phyloP scores from a whole-genome alignment of 192 early-diverging fungal species.

The Rhizoclosmatium globosum region DNA sequence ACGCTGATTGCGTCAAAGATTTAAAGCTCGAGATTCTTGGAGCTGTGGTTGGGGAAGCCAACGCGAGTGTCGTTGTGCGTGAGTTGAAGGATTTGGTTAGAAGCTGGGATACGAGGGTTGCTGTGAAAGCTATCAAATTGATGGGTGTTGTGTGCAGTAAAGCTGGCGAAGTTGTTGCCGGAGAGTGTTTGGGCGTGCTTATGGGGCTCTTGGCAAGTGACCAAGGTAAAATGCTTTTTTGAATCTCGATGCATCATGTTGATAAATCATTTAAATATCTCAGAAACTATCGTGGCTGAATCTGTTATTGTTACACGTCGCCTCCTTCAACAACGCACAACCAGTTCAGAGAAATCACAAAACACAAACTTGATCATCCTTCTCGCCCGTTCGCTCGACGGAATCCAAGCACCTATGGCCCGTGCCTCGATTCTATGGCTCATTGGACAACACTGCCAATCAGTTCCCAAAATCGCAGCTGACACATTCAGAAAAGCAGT shows the following conservation, averaged over 20 bases:
- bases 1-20: slow-evolving; percentile 79
- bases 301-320: slow-evolving; percentile 78
- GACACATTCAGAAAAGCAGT: slow-evolving; percentile 84
- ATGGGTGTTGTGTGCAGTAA: slow-evolving; percentile 28
- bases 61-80: slow-evolving; percentile 71
- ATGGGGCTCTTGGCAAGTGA: slow-evolving; percentile 40
- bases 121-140: slow-evolving; percentile 55
- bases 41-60: slow-evolving; percentile 68
- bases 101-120: slow-evolving; percentile 65
- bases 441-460: slow-evolving; percentile 79
- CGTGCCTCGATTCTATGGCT: slow-evolving; percentile 88
- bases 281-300: slow-evolving; percentile 78
- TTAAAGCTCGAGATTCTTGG: slow-evolving; percentile 88
- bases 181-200: slow-evolving; percentile 59
- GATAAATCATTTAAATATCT: not conserved
- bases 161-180: slow-evolving; percentile 46
- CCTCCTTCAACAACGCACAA: slow-evolving; percentile 63
- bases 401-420: slow-evolving; percentile 74
- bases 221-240: slow-evolving; percentile 29
- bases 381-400: slow-evolving; percentile 68
- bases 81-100: slow-evolving; percentile 72
- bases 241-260: not conserved
- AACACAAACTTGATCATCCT: slow-evolving; percentile 39
- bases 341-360: not conserved
- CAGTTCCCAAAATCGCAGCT: slow-evolving; percentile 71